Base-by-base conservation (phyloP, 139 green algal species). In the Haematococcus lacustris region DNA sequence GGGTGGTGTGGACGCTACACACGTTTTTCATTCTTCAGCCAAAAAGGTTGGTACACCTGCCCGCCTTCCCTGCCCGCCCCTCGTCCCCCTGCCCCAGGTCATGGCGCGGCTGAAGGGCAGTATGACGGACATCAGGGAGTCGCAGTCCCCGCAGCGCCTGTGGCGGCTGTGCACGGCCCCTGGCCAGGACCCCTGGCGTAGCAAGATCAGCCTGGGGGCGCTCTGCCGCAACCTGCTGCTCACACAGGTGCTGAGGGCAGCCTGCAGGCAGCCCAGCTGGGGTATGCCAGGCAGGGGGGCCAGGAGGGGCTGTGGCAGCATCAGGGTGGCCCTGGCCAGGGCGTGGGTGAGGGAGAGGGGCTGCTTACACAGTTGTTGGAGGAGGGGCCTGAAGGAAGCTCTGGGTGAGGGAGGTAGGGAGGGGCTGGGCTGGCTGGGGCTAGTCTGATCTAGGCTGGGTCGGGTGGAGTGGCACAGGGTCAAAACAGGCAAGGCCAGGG, bases 181-280 rank as follows among this genome's bases (percentile, higher is more conserved):
- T 13, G 79, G 79, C 1, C 66, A 72, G 47, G 74, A 80, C 51
- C 74, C 79, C 1, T 84, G 79, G 74, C 40, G 62, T 17, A 67
- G 74, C 38, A 57, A 60, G 34, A 73, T 84, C 25, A 70, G 60
- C 59, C 61, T 84, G 67, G 79, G 79, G 3, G 39, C 43, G 1
- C 71, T 84, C 40, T 76, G 79, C 59, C 33, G 70, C 50, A 84
- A 84, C 71, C 68, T 78, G 41, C 70, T 84, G 30, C 38, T 63
- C 25, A 41, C 43, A 17, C 79, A 84, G 70, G 51, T 77, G 71
- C 71, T n/a, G n/a, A n/a, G n/a, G n/a, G n/a, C n/a, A n/a, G n/a
- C n/a, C n/a, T n/a, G n/a, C n/a, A n/a, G n/a, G n/a, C n/a, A n/a
- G n/a, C n/a, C n/a, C n/a, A n/a, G n/a, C n/a, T n/a, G n/a, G n/a